Evolutionary conservation across 345 rosid genomes (phyloP), one percentile per base, ranked within the genome.

Genomic region (Hypericum perforatum): DNA sequence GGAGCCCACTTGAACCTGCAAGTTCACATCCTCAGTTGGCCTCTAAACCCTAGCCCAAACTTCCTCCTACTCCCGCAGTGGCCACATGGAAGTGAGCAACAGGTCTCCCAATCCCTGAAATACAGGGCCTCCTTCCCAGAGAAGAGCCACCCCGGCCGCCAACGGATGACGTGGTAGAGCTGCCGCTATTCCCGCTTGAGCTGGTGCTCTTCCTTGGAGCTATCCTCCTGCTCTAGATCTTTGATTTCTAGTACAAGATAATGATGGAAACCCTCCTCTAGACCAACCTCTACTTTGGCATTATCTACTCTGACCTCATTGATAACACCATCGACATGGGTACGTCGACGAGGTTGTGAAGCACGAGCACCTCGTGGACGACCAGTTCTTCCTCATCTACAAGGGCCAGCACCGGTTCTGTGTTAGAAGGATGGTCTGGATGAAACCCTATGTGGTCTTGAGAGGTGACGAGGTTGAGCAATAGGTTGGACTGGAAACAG

Each of bases 251-350:
- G n/a, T 86, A 86, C 81, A 85, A 96, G 56, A 86, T 86, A 73
- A 86, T 86, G 98, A 84, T 91, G 94, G 91, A 91, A 70, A 84
- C 98, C 2, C 94, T 91, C 63, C 96, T 91, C 68, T 82, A 81
- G 9, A 76, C 95, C 16, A 96, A 86, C 76, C 87, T 91, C 57
- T 82, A 86, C 0, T 91, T 91, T 62, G 98, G 98, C 52, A 80
- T 90, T 43, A 70, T 86, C 58, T 86, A 74, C 75, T 71, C 95
- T 54, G 98, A 91, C 58, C 40, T 89, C 41, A 57, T 72, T 53
- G 50, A 71, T 82, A 0, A 66, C 94, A n/a, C n/a, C n/a, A n/a
- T n/a, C 46, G 78, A 72, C 11, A 77, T 91, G 98, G 98, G 0
- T 91, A 96, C 70, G 92, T 87, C 8, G 98, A 89, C 0, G 98